phyloP scores from a whole-genome alignment of 2,329 filamentous ascomycete genomes.

The Monilinia laxa region DNA sequence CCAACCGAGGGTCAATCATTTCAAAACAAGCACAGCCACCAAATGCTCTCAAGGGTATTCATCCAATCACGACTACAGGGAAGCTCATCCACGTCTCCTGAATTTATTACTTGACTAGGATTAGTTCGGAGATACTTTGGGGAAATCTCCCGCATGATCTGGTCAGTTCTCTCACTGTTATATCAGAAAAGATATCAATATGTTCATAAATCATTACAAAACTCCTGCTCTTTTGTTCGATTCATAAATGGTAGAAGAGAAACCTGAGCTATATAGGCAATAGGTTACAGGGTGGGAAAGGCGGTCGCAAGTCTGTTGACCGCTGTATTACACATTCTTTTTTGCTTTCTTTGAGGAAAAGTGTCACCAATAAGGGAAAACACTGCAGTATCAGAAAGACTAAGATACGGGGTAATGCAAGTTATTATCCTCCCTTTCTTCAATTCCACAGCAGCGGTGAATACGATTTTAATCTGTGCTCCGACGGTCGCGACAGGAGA shows the following conservation, averaged over 20 bases:
- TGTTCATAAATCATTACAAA: background rate
- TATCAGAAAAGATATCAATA: constrained; percentile 10
- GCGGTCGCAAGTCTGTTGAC: constrained; percentile 1
- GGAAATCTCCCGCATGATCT: constrained; percentile 22
- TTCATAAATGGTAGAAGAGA: constrained; percentile 19
- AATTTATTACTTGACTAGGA: constrained; percentile 17
- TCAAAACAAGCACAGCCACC: constrained; percentile 23
- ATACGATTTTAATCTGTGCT: constrained; percentile 22
- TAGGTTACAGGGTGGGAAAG: background rate
- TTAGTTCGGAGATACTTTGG: constrained; percentile 12
- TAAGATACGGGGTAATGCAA: constrained; percentile 17
- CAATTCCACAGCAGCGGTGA: constrained; percentile 23
- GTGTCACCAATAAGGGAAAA: background rate
- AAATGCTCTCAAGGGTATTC: background rate
- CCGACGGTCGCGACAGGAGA: constrained; percentile 19
- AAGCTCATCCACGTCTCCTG: constrained; percentile 5
- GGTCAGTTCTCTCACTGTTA: constrained; percentile 9
- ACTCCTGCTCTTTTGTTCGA: background rate
- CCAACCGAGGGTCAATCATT: constrained; percentile 12
- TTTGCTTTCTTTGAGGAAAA: constrained; percentile 1
- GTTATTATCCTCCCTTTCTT: constrained; percentile 8
- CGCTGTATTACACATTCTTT: constrained; percentile 10
- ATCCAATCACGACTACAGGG: background rate
- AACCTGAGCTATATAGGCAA: background rate
- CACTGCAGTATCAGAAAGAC: constrained; percentile 8